Base-by-base conservation (phyloP, 176 grass and related monocot genomes). In the Bolboschoenus planiculmis region DNA sequence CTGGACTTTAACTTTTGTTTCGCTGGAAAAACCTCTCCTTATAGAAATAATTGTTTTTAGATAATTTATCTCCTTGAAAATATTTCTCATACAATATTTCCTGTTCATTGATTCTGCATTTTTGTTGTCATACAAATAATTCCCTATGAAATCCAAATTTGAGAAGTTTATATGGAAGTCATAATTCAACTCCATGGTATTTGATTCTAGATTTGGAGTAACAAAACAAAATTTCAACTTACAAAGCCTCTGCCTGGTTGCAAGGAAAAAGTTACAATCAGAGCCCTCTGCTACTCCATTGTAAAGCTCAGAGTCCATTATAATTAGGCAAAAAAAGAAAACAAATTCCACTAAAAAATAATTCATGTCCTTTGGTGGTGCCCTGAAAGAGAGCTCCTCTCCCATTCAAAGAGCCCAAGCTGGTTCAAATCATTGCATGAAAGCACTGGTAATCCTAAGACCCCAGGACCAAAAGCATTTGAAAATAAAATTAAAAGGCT, bases 401-500 rank as follows among this genome's bases (percentile, higher is more conserved):
- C 89, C 89, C 89, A 91, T 74, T 88, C 78, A 67, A 91, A 91
- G 33, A 91, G 44, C 8, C 71, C 87, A 54, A 27, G 87, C 61
- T 87, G 68, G 78, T 91, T 64, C 37, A 93, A 48, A 50, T 93
- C 86, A 62, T 76, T 50, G n/a, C 81, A 74, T 9, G 89, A 87
- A 27, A 97, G 56, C 34, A 83, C 43, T 2, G 87, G 86, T 39
- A 90, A 56, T 37, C 31, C 86, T 67, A 79, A 84, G 27, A 21
- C 11, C 33, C 29, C 78, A 60, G 81, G 63, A 67, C 18, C 73
- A n/a, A 97, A 64, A 27, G 85, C 81, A 64, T 86, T 92, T 60
- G 90, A 94, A 76, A 94, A 88, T 24, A 94, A 83, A 31, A 90
- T 27, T 47, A 94, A 55, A 56, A 94, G 88, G 58, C 85, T 97